Base-by-base conservation (phyloP, 768 basidiomycete genomes). In the Russula sp. region DNA sequence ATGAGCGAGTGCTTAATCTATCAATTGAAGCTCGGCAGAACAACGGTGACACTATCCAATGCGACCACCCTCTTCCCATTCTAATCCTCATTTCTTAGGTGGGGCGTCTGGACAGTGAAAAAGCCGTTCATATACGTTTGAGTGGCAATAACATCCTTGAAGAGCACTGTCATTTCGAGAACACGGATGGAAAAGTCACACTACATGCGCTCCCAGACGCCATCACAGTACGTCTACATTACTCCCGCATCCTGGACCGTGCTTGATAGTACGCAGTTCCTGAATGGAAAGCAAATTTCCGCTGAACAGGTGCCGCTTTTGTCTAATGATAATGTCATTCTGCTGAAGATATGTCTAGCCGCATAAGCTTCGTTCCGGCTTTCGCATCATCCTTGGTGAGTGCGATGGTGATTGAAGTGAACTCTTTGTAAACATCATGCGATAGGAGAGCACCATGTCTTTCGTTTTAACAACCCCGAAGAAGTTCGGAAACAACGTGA, bases 1-100 rank as follows among this genome's bases (percentile, higher is more conserved):
- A 97, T 97, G 93, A 93, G 90, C 71, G 94, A 97, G 77, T 95
- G 92, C 75, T 76, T 93, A 69, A 88, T 92, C 68, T 91, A 98
- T 72, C 94, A 96, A 71, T 80, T 98, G 68, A 96, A 96, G 71
- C 83, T 78, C 8, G 94, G 94, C 18, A 81, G 79, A 68, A 93
- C 92, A 5, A 79, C 87, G 69, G 90, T 84, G 73, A 58, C 82
- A 41, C 7, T 16, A 43, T 5, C 48, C 14, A 32, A 25, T 6
- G 22, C n/a, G 76, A 47, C 46, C 20, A 47, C 46, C 20, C 14
- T 18, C 49, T 51, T 59, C 18, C 38, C 54, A 56, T 66, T 61
- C 48, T 47, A 47, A 65, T 34, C 56, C 56, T 35, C 25, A 29
- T 41, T 55, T 47, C 46, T 48, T 68, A 93, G 87, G 85, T 96